Percentiles rank a stretch among this genome's conserved stretches.
These are phyloP conservation scores for Fabrea salina DNA, from an alignment of 169 alveolate species.

Conservation along the genomic window DNA sequence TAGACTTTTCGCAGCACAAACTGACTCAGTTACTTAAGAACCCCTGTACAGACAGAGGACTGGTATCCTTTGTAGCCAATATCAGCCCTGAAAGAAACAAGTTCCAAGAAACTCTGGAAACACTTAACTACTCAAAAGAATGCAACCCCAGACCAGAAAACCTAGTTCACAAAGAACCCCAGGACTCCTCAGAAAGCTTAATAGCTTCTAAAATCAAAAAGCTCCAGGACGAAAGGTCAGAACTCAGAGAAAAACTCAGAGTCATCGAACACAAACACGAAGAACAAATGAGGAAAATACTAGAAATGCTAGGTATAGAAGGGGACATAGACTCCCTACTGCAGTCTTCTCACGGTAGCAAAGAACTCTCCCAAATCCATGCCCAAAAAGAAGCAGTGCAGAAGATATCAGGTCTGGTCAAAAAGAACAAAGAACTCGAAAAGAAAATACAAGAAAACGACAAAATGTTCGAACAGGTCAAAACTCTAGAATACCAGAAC, in stretches of 20 bases:
- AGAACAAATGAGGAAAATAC: constrained; percentile 11
- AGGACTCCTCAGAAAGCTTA: neutral
- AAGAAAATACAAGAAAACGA: constrained; percentile 23
- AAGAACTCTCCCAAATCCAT: neutral
- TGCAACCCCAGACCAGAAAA: neutral
- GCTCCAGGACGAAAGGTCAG: constrained; percentile 27
- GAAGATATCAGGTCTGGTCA: neutral
- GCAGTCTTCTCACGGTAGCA: neutral
- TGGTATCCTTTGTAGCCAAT: neutral
- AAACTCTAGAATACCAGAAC: neutral
- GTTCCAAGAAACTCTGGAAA: constrained; percentile 1
- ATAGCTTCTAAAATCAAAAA: neutral
- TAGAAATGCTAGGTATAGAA: constrained; percentile 8
- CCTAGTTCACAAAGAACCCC: neutral
- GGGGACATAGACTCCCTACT: constrained; percentile 10
- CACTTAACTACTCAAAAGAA: constrained; percentile 12
- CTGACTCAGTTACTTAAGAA: neutral
- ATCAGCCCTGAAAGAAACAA: neutral
- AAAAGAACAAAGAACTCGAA: constrained; percentile 16
- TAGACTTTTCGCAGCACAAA: neutral
- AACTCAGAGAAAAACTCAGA: neutral
- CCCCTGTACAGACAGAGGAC: neutral
- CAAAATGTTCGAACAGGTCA: neutral
- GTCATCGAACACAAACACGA: neutral
- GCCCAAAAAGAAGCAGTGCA: constrained; percentile 13